Conservation (phyloP, 2,329 filamentous ascomycete genomes). For the Colletotrichum eleusines region DNA sequence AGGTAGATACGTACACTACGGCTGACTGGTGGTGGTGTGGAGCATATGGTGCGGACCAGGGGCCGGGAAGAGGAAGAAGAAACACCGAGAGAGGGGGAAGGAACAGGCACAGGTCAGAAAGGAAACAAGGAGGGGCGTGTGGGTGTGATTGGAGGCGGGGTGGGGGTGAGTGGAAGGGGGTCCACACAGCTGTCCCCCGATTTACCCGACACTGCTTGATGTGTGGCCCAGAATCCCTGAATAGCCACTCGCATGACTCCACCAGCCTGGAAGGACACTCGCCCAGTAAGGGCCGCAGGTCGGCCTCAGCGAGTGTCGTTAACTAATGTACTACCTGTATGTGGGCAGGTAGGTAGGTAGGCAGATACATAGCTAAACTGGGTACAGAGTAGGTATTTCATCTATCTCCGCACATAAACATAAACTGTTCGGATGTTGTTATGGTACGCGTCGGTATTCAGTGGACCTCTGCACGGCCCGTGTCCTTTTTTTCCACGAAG, state of each 20-base stretch:
- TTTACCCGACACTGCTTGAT: slow-evolving; percentile 21
- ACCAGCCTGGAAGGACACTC: neutral
- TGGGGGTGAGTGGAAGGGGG: neutral
- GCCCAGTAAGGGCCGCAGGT: slow-evolving; percentile 27
- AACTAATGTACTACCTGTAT: no score
- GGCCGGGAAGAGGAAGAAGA: slow-evolving; percentile 21
- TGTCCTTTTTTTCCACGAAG: neutral
- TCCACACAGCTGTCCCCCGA: slow-evolving; percentile 5
- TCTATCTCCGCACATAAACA: no score
- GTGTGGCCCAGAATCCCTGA: slow-evolving; percentile 28
- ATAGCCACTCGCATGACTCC: slow-evolving; percentile 4
- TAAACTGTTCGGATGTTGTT: no score
- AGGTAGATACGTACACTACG: no score
- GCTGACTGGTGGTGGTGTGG: neutral
- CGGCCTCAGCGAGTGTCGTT: slow-evolving; percentile 22
- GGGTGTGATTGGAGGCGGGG: neutral
- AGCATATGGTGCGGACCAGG: slow-evolving; percentile 16
- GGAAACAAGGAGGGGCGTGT: neutral
- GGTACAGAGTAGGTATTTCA: no score
- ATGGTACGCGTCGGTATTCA: no score
- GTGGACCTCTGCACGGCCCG: slow-evolving; percentile 26
- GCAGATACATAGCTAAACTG: no score
- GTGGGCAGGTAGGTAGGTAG: no score
- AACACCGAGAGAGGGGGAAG: neutral
- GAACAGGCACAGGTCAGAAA: slow-evolving; percentile 8